These are phyloP conservation scores for Blepharisma stoltei DNA, from an alignment of 73 alveolate genomes.

Conservation along the genomic window DNA sequence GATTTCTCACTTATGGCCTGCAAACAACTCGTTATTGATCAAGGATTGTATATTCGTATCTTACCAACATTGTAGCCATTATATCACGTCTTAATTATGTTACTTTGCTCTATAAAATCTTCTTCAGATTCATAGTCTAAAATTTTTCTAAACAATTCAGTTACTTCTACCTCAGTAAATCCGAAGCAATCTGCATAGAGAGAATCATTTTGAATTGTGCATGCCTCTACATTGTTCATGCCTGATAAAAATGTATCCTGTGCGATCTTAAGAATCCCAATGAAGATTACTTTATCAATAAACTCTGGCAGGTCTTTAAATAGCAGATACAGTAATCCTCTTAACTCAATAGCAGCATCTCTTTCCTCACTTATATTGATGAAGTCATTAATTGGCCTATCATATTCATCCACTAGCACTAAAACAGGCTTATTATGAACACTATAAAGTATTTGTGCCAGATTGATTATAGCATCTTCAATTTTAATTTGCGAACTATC, in stretches of 20 bases:
- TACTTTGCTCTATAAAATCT: too few relatives aligned
- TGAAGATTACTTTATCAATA: background rate
- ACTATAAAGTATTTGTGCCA: too few relatives aligned
- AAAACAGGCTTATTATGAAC: too few relatives aligned
- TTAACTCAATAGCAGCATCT: background rate
- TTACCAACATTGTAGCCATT: too few relatives aligned
- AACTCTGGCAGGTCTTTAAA: background rate
- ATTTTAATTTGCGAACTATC: too few relatives aligned
- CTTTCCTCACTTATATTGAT: background rate
- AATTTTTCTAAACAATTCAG: background rate
- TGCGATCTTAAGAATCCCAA: background rate
- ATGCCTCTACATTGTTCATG: background rate
- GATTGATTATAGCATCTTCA: too few relatives aligned
- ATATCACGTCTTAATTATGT: too few relatives aligned
- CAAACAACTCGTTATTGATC: too few relatives aligned
- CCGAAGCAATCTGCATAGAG: background rate
- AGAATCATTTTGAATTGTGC: background rate
- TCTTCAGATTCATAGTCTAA: too few relatives aligned
- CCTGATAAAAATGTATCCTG: background rate
- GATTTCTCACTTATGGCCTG: too few relatives aligned
- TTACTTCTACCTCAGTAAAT: background rate
- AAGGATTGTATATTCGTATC: too few relatives aligned
- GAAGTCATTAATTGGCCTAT: background rate
- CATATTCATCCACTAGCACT: constrained; percentile 5
- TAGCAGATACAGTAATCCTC: background rate